These are phyloP conservation scores for Gonapodya prolifera DNA, from an alignment of 192 early-diverging fungal genomes.

Conservation along the genomic window DNA sequence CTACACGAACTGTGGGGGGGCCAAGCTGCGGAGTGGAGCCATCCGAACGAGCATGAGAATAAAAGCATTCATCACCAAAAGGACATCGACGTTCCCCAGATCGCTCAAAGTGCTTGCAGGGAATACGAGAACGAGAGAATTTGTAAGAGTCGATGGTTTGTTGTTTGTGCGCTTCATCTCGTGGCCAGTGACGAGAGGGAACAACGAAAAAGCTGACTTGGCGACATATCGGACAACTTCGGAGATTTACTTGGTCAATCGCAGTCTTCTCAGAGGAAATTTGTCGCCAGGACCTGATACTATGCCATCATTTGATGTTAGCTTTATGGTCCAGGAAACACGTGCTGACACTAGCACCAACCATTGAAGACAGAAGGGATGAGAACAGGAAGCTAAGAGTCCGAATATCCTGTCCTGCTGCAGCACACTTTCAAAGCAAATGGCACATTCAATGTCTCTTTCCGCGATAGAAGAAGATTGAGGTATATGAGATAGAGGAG, in stretches of 20 bases:
- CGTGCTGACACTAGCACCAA: neutral
- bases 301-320: too few species aligned
- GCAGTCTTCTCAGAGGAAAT: neutral
- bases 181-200: neutral
- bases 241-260: neutral
- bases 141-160: neutral
- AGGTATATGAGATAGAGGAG: neutral
- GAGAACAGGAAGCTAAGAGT: neutral
- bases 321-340: too few species aligned
- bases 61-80: slow-evolving; percentile 4
- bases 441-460: neutral
- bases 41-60: neutral
- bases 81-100: neutral
- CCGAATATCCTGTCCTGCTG: neutral
- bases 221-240: neutral
- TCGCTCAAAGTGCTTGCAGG: neutral
- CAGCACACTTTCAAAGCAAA: neutral
- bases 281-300: neutral
- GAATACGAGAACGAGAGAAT: neutral
- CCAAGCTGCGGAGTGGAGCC: neutral
- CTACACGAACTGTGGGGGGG: neutral
- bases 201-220: neutral
- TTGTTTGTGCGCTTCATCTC: neutral
- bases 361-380: neutral
- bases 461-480: neutral